A percentile compares a stretch with the other conserved stretches of the same genome.
These are phyloP conservation scores for Trypanosoma congolense DNA, from an alignment of 208 protist species.

Conservation along the genomic window DNA sequence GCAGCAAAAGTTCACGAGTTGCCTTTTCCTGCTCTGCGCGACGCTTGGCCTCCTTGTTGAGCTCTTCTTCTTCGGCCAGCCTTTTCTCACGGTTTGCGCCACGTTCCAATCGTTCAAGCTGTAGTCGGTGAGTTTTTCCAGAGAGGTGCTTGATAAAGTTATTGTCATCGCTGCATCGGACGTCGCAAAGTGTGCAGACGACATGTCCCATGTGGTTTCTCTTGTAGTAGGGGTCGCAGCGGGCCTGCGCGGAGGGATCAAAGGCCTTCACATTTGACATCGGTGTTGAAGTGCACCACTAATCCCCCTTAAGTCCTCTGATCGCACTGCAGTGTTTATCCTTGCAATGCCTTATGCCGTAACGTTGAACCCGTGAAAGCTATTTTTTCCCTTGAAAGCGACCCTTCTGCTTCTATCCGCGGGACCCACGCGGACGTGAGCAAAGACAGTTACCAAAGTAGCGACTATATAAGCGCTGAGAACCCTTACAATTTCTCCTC, in stretches of 20 bases:
- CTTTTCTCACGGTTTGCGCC: slow-evolving; percentile 39
- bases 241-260: slow-evolving; percentile 50
- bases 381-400: too few relatives aligned
- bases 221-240: slow-evolving; percentile 65
- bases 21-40: slow-evolving; percentile 42
- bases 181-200: slow-evolving; percentile 70
- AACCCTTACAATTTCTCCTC: too few relatives aligned
- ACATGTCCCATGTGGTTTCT: slow-evolving; percentile 82
- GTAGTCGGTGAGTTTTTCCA: slow-evolving; percentile 69
- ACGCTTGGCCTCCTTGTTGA: slow-evolving; percentile 34
- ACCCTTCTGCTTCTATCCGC: too few relatives aligned
- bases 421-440: too few relatives aligned
- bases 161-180: slow-evolving; percentile 75
- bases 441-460: too few relatives aligned
- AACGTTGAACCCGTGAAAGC: too few relatives aligned
- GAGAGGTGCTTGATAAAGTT: slow-evolving; percentile 76
- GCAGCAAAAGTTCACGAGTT: slow-evolving; percentile 32
- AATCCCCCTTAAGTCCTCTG: too few relatives aligned
- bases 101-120: slow-evolving; percentile 63
- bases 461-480: too few relatives aligned
- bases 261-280: slow-evolving; percentile 39
- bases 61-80: slow-evolving; percentile 59
- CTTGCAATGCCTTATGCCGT: too few relatives aligned
- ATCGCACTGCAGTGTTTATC: too few relatives aligned
- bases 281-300: not conserved